Evolutionary conservation across 352 stramenopile genomes (phyloP).

Genomic region (Phytophthora lateralis): DNA sequence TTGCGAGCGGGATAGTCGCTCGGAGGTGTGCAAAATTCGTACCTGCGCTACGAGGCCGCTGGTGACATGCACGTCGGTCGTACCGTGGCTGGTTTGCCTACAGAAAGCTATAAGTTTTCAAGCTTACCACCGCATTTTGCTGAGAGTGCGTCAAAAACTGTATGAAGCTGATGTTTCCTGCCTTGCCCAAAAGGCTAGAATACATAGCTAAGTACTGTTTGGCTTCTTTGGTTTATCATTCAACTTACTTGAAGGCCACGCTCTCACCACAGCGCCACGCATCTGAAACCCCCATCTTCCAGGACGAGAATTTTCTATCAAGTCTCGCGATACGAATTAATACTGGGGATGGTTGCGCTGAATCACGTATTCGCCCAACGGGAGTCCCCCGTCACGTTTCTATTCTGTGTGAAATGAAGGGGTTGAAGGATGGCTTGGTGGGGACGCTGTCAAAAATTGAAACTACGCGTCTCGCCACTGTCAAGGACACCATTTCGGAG

Average conservation of each 20-base stretch:
- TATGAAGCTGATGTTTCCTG: not conserved
- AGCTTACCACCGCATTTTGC: not conserved
- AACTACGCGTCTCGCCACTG: not conserved
- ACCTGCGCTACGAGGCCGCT: slow-evolving; percentile 1
- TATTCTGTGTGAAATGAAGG: not conserved
- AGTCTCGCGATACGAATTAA: not conserved
- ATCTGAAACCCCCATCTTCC: not conserved
- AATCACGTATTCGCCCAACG: not conserved
- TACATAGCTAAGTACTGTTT: not conserved
- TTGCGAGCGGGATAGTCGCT: slow-evolving; percentile 1
- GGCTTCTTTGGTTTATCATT: not conserved
- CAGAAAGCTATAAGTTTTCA: not conserved
- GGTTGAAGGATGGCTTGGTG: not conserved
- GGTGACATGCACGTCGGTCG: not conserved
- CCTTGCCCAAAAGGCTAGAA: not conserved
- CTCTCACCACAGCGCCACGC: not conserved
- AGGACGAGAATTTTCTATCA: not conserved
- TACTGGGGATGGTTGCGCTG: not conserved
- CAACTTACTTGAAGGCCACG: not conserved
- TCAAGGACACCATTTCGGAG: not conserved
- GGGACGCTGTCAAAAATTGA: not conserved
- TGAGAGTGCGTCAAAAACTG: not conserved
- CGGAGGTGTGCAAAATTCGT: slow-evolving; percentile 1
- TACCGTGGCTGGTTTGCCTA: not conserved
- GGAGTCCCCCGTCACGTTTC: not conserved